Evolutionary conservation across 345 rosid genomes (phyloP).

Genomic region (Conringia planisiliqua): DNA sequence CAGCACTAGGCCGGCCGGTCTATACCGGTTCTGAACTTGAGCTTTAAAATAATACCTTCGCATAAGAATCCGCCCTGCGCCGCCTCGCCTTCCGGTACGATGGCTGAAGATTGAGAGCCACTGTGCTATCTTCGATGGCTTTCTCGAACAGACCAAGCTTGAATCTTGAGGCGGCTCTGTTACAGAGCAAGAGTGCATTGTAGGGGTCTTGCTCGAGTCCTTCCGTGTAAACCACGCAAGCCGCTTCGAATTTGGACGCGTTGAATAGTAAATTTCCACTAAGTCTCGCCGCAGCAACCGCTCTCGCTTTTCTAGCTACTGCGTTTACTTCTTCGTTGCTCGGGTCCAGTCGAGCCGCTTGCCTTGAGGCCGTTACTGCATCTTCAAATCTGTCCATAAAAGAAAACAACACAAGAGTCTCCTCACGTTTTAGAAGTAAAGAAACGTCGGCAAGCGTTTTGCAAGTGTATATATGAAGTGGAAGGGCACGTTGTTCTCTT

Average conservation of each 20-base stretch:
- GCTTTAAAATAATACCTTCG: conserved; percentile 53
- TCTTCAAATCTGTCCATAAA: conserved; percentile 65
- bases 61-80: conserved; percentile 72
- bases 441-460: not conserved
- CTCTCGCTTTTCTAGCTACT: conserved; percentile 46
- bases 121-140: conserved; percentile 74
- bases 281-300: conserved; percentile 56
- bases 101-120: conserved; percentile 64
- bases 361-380: conserved; percentile 57
- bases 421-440: not conserved
- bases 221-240: conserved; percentile 67
- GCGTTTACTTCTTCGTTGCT: conserved; percentile 51
- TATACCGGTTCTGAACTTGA: conserved; percentile 1
- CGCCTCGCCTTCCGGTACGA: conserved; percentile 73
- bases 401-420: not conserved
- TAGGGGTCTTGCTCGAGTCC: conserved; percentile 69
- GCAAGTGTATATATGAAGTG: not conserved
- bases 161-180: conserved; percentile 83
- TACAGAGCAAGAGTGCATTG: conserved; percentile 80
- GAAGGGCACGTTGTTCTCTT: not conserved
- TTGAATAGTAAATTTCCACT: conserved; percentile 76
- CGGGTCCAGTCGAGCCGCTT: conserved; percentile 71
- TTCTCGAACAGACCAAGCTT: conserved; percentile 68
- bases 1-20: not conserved
- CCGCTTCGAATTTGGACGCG: conserved; percentile 55